These are phyloP conservation scores for Ceratocystis alfenasii DNA, from an alignment of 2,329 filamentous ascomycete species.

Conservation along the genomic window DNA sequence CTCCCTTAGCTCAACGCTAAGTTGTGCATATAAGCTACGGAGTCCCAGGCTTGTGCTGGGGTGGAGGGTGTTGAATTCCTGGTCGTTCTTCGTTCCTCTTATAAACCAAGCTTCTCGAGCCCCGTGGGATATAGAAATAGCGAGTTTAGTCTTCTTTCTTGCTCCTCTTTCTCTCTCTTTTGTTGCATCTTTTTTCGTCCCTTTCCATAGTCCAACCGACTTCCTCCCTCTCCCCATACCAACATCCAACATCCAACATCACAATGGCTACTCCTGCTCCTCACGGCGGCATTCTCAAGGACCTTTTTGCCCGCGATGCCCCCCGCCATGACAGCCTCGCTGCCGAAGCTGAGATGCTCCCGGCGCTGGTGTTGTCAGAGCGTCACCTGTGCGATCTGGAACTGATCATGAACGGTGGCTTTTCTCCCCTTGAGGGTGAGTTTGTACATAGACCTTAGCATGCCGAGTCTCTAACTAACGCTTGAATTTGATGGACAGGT, in stretches of 20 bases:
- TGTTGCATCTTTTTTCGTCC: slow-evolving; percentile 20
- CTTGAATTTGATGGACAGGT: slow-evolving; percentile 39
- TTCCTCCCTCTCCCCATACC: not conserved
- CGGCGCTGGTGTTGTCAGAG: slow-evolving; percentile 75
- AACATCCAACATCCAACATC: not conserved
- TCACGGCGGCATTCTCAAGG: slow-evolving; percentile 92
- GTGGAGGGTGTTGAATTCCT: not conserved
- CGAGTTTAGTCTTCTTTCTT: slow-evolving; percentile 10
- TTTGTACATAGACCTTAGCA: slow-evolving; percentile 24
- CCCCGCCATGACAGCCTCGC: slow-evolving; percentile 68
- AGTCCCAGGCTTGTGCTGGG: not conserved
- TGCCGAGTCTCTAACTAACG: not conserved
- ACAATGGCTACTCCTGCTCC: slow-evolving; percentile 55
- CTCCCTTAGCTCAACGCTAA: slow-evolving; percentile 7
- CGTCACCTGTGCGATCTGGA: slow-evolving; percentile 96
- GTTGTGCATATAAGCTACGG: slow-evolving; percentile 6
- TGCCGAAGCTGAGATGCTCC: slow-evolving; percentile 74
- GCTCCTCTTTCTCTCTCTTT: slow-evolving; percentile 22
- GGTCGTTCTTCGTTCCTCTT: not conserved
- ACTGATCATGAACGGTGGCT: slow-evolving; percentile 92
- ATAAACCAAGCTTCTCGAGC: not conserved
- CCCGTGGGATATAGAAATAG: not conserved
- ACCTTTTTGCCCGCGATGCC: slow-evolving; percentile 86
- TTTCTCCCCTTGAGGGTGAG: slow-evolving; percentile 91
- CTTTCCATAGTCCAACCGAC: not conserved